A percentile compares a stretch with the other conserved stretches of the same genome.
Conservation (phyloP, 2,329 filamentous ascomycete genomes). For the Phialophora macrospora region DNA sequence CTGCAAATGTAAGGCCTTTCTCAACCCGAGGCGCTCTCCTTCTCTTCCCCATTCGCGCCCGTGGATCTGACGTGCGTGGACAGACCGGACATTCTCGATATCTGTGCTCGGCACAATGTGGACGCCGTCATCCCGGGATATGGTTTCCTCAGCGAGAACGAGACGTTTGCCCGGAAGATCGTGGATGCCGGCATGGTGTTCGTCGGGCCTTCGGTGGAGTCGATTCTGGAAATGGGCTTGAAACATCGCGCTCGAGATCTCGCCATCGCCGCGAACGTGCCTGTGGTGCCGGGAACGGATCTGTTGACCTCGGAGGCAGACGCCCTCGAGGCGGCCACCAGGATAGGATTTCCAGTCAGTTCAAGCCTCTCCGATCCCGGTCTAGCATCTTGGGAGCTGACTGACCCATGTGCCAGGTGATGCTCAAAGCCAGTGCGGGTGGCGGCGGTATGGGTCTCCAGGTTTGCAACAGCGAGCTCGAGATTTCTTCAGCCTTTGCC, state of each 20-base stretch:
- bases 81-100: slow-evolving; percentile 12
- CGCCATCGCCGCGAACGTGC: slow-evolving; percentile 58
- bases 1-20: not conserved
- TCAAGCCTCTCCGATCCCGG: not conserved
- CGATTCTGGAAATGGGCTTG: slow-evolving; percentile 61
- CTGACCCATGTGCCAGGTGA: slow-evolving; percentile 33
- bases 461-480: slow-evolving; percentile 69
- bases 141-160: slow-evolving; percentile 69
- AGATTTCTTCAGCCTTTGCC: slow-evolving; percentile 71
- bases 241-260: slow-evolving; percentile 63
- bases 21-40: not conserved
- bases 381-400: not conserved
- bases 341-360: slow-evolving; percentile 59
- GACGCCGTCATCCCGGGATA: slow-evolving; percentile 70
- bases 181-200: slow-evolving; percentile 61
- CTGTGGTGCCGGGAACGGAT: slow-evolving; percentile 60
- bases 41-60: too few species aligned
- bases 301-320: slow-evolving; percentile 54
- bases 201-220: slow-evolving; percentile 61
- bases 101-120: slow-evolving; percentile 56
- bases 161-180: slow-evolving; percentile 62
- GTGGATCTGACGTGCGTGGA: not conserved
- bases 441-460: slow-evolving; percentile 86
- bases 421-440: slow-evolving; percentile 78
- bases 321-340: slow-evolving; percentile 50